These are phyloP conservation scores for Solanum bulbocastanum DNA, from an alignment of 257 asterid species.

Conservation along the genomic window DNA sequence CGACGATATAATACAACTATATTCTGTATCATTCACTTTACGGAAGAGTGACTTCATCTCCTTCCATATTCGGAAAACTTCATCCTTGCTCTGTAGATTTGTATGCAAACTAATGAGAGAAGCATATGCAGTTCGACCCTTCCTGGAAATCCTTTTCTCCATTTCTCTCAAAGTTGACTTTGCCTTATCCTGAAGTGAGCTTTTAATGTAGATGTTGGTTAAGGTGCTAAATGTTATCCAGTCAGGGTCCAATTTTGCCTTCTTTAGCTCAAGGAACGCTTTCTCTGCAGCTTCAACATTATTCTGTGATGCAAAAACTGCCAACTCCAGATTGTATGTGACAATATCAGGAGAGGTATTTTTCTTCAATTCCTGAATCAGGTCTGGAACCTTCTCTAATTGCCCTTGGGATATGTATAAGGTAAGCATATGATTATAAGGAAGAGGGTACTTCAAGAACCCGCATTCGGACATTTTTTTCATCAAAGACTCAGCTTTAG, in stretches of 20 bases:
- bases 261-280: conserved; percentile 47
- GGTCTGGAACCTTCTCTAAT: conserved; percentile 48
- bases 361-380: conserved; percentile 56
- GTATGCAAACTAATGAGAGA: conserved; percentile 79
- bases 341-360: conserved; percentile 68
- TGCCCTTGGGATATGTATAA: conserved; percentile 58
- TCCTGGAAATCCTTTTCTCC: conserved; percentile 63
- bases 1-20: conserved; percentile 66
- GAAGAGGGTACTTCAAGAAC: conserved; percentile 60
- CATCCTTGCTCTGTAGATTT: conserved; percentile 39
- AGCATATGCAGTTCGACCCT: conserved; percentile 52
- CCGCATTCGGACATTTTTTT: conserved; percentile 71
- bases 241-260: conserved; percentile 63
- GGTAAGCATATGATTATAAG: conserved; percentile 83
- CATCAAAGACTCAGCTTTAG: conserved; percentile 76
- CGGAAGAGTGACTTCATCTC: conserved; percentile 55
- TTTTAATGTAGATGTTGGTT: conserved; percentile 66
- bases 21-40: conserved; percentile 67
- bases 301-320: conserved; percentile 61
- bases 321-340: conserved; percentile 69
- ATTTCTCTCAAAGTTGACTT: conserved; percentile 56
- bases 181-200: conserved; percentile 63
- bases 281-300: conserved; percentile 58
- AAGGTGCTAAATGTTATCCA: conserved; percentile 94
- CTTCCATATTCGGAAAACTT: conserved; percentile 61